Base-by-base conservation (phyloP, 805 yeast species). In the Ogataea chonburiensis region DNA sequence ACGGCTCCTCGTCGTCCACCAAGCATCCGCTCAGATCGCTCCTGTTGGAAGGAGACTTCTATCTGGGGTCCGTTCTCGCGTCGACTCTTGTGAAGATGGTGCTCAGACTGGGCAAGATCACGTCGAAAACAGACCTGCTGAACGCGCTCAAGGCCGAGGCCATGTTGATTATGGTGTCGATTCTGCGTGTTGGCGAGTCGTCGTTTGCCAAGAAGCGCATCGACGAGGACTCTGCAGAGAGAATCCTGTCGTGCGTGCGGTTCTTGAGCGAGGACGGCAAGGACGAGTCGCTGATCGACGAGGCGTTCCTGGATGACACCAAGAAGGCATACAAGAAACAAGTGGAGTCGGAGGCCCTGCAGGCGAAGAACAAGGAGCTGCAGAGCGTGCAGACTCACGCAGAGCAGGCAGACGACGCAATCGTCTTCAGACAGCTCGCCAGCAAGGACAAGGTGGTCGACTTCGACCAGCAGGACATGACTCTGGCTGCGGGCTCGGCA, bases 181-280 rank as follows among this genome's bases (percentile, higher is more conserved):
- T 91, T 33, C 69, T 93, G 43, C 77, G 98, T 57, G 91, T 79
- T 25, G 96, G 96, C 31, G 85, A 86, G 49, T 75, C 93, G 9
- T 61, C 73, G 12, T 67, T 72, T 38, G 91, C 77, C 16, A 71
- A 77, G 45, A 79, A 81, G 56, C 77, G 77, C 52, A 88, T 91
- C 45, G 97, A 93, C 57, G 98, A 93, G 66, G 99, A 94, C 64
- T 86, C 97, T 3, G 78, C 84, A n/a, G 98, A 93, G 66, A 79
- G 98, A 67, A 81, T 93, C 38, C 68, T 88, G 61, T 72, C 91
- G n/a, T 89, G 91, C 58, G 77, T 93, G 52, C 79, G 85, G 50
- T 78, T 84, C 41, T 71, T 94, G 50, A 71, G 82, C 37, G 91
- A 83, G 44, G 81, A 79, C 24, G 70, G 76, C 39, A 68, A 70